Base-by-base conservation (phyloP, 805 yeast genomes). In the Lipomyces kockii region DNA sequence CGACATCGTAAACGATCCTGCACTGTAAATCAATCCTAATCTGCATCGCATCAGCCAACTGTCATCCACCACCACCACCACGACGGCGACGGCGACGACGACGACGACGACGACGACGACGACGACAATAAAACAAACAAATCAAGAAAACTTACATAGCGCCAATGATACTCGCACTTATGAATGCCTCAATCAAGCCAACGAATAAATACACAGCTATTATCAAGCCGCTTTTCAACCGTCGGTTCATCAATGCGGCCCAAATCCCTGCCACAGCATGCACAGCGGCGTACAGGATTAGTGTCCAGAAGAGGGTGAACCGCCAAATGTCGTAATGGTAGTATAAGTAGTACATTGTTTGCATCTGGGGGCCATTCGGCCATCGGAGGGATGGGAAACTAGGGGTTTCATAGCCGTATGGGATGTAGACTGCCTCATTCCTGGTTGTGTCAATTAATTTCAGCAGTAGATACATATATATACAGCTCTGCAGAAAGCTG, bases 361-460 rank as follows among this genome's bases (percentile, higher is more conserved):
- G 65, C 39, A 75, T 62, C 1, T 80, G 77, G 46, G 78, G 74
- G 12, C 79, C 76, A 17, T 85, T 71, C 0, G 97, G 97, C 90
- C 92, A 89, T 74, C 82, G 83, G 37, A 94, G 78, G 2, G 96
- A 87, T 3, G 98, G 98, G 74, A 93, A 94, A 17, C 74, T 64
- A 0, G 98, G 98, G 0, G 88, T 82, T 12, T 81, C 79, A 78
- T 94, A 94, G 39, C 97, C 97, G 6, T 91, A 86, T 1, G 98
- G 97, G 1, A 87, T 81, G 71, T 74, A 57, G 37, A n/a, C 49
- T 5, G 49, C 49, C 9, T n/a, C 22, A n/a, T 3, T 3, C 22
- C 49, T 43, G 49, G 8, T 43, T 17, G 14, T 43, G 22, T 37
- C 39, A 37, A 4, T 37, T 37, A 37, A n/a, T 43, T 17, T 43